These are phyloP conservation scores for Escovopsis sp. DNA, from an alignment of 2,329 filamentous ascomycete species.

Conservation along the genomic window DNA sequence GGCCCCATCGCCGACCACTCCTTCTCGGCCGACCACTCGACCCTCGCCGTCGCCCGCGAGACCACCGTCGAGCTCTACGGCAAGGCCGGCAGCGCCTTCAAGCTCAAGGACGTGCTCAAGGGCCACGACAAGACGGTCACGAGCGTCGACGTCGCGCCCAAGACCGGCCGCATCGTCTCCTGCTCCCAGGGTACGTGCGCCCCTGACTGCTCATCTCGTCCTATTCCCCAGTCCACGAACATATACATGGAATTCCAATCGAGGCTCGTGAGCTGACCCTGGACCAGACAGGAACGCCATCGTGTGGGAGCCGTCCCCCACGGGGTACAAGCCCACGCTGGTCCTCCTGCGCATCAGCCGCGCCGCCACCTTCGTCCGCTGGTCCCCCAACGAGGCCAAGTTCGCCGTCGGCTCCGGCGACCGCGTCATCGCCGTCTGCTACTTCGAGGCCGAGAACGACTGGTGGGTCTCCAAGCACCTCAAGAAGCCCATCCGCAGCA, in stretches of 20 bases:
- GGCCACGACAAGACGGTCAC: conserved; percentile 97
- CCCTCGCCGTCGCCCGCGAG: conserved; percentile 81
- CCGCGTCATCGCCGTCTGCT: conserved; percentile 89
- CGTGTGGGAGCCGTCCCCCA: conserved; percentile 89
- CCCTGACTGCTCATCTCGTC: conserved; percentile 5
- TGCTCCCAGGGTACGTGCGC: conserved; percentile 69
- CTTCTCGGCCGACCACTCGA: conserved; percentile 82
- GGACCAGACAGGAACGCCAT: conserved; percentile 83
- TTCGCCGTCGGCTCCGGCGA: conserved; percentile 96
- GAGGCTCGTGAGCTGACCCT: conserved; percentile 1
- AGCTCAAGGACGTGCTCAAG: conserved; percentile 80
- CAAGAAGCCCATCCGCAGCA: conserved; percentile 97
- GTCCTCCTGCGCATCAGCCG: conserved; percentile 95
- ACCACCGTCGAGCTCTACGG: conserved; percentile 80
- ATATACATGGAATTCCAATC: too few species aligned
- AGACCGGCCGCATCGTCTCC: conserved; percentile 84
- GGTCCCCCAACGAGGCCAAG: conserved; percentile 93
- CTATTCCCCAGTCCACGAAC: too few species aligned
- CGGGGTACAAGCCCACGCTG: conserved; percentile 90
- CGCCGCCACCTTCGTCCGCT: conserved; percentile 90
- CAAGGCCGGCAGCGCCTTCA: conserved; percentile 56
- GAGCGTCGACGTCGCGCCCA: conserved; percentile 85
- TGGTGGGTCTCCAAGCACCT: conserved; percentile 99
- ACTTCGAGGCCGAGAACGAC: conserved; percentile 98
- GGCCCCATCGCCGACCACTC: conserved; percentile 94